Evolutionary conservation across 148 eudicot species (phyloP).

Genomic region (Amaranthus palmeri): DNA sequence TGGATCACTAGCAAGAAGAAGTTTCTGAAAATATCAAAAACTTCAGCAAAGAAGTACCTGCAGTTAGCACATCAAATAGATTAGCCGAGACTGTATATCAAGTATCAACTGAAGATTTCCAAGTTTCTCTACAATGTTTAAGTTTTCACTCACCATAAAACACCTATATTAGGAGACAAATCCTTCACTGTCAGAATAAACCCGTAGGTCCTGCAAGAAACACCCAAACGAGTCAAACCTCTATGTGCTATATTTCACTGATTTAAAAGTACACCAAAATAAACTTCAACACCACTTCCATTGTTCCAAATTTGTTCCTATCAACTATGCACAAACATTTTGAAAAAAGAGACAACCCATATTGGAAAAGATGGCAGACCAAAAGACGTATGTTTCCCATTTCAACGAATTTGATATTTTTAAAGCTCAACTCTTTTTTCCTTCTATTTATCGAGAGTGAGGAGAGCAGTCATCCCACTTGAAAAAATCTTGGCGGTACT

Average conservation of each 20-base stretch:
- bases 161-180: slow-evolving; percentile 91
- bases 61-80: slow-evolving; percentile 29
- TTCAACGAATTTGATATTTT: neutral
- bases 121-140: neutral
- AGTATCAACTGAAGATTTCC: neutral
- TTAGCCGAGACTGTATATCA: no score
- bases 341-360: neutral
- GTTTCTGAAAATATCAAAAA: slow-evolving; percentile 87
- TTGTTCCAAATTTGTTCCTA: neutral
- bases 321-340: neutral
- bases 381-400: neutral
- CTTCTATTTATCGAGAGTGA: neutral
- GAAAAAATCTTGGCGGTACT: no score
- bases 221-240: slow-evolving; percentile 14
- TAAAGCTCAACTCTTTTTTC: neutral
- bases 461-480: neutral
- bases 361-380: neutral
- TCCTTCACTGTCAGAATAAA: slow-evolving; percentile 90
- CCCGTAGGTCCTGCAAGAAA: slow-evolving; percentile 73
- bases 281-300: neutral
- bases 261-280: neutral
- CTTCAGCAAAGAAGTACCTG: slow-evolving; percentile 99
- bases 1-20: slow-evolving; percentile 90
- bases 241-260: neutral
- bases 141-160: slow-evolving; percentile 62